Evolutionary conservation across 2,329 filamentous ascomycete species (phyloP).

Genomic region (Microascus cirrosus): DNA sequence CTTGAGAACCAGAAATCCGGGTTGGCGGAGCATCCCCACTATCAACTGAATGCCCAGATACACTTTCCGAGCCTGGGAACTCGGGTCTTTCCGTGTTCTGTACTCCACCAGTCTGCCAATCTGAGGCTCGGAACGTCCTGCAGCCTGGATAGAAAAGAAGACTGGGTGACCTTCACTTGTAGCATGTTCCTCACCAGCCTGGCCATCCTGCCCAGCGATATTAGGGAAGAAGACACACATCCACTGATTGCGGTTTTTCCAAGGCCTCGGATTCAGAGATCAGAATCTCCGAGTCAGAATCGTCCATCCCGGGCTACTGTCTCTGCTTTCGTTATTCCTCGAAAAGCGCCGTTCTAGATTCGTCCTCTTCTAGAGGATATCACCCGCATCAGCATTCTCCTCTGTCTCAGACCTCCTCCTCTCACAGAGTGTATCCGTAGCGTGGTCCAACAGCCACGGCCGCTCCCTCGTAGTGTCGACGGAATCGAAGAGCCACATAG

Average conservation of each 20-base stretch:
- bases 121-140: background rate
- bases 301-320: background rate
- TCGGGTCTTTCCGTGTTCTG: conserved; percentile 58
- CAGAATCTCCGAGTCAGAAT: background rate
- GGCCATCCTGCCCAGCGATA: background rate
- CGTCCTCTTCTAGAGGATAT: background rate
- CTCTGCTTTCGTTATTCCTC: background rate
- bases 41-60: conserved; percentile 58
- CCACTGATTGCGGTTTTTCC: background rate
- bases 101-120: conserved; percentile 66
- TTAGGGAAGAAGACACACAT: background rate
- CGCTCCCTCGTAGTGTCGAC: background rate
- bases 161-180: no score
- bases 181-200: no score
- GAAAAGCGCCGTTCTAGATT: background rate
- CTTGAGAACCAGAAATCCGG: conserved; percentile 61
- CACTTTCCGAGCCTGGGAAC: conserved; percentile 68
- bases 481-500: background rate
- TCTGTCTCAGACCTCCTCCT: background rate
- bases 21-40: conserved; percentile 60
- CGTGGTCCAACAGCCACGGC: background rate
- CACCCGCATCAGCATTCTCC: background rate
- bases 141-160: no score
- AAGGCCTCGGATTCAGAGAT: background rate
- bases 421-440: background rate